phyloP scores from a whole-genome alignment of 306 rosid species.

The Lagenaria siceraria region DNA sequence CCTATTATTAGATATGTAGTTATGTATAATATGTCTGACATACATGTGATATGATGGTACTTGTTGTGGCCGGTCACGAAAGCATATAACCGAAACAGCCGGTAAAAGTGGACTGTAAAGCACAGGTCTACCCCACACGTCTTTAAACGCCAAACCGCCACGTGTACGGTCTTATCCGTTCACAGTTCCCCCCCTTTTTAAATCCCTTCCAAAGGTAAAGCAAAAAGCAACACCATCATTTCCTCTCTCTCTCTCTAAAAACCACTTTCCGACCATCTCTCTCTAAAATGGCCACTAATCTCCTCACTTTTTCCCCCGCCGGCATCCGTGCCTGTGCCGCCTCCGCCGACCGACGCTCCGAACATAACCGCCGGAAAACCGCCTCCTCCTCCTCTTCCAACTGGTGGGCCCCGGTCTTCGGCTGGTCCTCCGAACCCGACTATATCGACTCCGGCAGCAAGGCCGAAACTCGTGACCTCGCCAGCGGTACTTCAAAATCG shows the following conservation, averaged over 20 bases:
- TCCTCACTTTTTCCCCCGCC: constrained; percentile 14
- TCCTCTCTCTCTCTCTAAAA: background rate
- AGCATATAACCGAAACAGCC: constrained; percentile 16
- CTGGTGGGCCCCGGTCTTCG: constrained; percentile 86
- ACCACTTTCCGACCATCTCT: background rate
- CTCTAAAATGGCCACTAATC: background rate
- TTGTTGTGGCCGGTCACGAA: background rate
- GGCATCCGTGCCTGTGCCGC: constrained; percentile 28
- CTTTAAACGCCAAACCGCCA: constrained; percentile 8
- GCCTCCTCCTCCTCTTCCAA: constrained; percentile 15
- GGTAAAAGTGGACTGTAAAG: constrained; percentile 24
- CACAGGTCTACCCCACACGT: constrained; percentile 14
- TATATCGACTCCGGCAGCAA: constrained; percentile 40
- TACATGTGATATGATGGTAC: background rate
- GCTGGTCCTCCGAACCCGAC: constrained; percentile 70
- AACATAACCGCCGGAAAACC: constrained; percentile 19
- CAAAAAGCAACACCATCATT: background rate
- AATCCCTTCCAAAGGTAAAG: background rate
- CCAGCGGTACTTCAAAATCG: constrained; percentile 10
- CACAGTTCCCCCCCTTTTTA: background rate
- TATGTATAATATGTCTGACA: background rate
- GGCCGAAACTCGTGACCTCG: constrained; percentile 4
- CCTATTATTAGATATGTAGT: background rate
- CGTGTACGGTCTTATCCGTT: constrained; percentile 53
- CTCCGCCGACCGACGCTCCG: constrained; percentile 22